Evolutionary conservation across 192 early-diverging fungal species (phyloP), one percentile per base, ranked within the genome.

Genomic region (Coemansia umbellata): DNA sequence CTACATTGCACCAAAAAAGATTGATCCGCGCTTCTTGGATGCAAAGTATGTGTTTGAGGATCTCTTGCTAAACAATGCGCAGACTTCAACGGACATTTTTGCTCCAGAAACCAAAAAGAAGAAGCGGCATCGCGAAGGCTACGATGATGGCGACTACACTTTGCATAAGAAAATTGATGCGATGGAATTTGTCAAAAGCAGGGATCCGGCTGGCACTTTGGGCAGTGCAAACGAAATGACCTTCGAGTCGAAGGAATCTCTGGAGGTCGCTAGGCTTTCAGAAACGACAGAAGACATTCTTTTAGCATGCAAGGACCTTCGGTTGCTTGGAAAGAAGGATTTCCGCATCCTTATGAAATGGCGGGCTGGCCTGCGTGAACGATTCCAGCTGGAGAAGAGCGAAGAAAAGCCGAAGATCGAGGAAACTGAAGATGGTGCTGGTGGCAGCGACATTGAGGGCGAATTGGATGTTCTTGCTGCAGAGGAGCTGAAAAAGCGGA

Each of bases 61-160:
- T 47, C 68, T 96, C 35, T 86, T 94, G 47, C 47, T 78, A n/a
- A 74, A 68, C 51, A 71, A 69, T 54, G 36, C 66, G n/a, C 55
- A 63, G 63, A 78, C 74, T 0, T 70, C 72, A 21, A 78, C 69
- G 31, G 91, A 95, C 57, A 83, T 98, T 21, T 89, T 98, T 52
- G 88, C 91, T 35, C 94, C 94, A 11, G 93, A 95, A 62, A n/a
- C 24, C 14, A 65, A 61, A 9, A 94, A 96, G 80, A 83, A 89
- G 49, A 82, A 82, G 51, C 83, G 96, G 51, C 88, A 95, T 40
- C 82, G 96, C 67, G 91, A 93, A 58, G 96, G 96, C 66, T 99
- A 99, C 78, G 93, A 91, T 55, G 94, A 97, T 53, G 93, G 93
- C 41, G 89, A 97, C 61, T 93, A 93, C 72, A 93, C 88, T 11